Conservation (phyloP, 2,329 filamentous ascomycete genomes). For the Mycosphaerelloides madeirae region DNA sequence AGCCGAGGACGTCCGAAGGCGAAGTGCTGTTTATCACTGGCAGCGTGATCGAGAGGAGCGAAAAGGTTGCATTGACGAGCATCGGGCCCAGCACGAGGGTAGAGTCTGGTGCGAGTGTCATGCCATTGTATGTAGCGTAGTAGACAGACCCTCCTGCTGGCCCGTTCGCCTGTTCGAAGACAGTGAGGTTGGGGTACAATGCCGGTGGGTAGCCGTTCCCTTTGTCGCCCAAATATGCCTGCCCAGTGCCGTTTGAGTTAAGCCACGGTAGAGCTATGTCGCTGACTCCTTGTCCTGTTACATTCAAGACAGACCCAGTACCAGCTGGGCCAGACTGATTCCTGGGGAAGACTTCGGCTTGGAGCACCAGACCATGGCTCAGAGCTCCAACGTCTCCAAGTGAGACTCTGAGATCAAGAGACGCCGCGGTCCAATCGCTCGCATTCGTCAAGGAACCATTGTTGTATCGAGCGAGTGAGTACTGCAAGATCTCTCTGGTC, state of each 20-base stretch:
- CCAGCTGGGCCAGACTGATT: slow-evolving; percentile 55
- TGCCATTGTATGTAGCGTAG: slow-evolving; percentile 41
- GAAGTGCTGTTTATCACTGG: slow-evolving; percentile 67
- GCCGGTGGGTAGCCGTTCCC: slow-evolving; percentile 61
- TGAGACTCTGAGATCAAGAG: slow-evolving; percentile 64
- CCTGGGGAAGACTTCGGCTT: slow-evolving; percentile 66
- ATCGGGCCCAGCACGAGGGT: slow-evolving; percentile 72
- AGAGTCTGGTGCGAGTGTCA: slow-evolving; percentile 40
- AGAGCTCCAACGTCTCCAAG: slow-evolving; percentile 49
- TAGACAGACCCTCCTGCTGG: slow-evolving; percentile 27
- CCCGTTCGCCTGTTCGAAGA: slow-evolving; percentile 28
- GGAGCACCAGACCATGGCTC: slow-evolving; percentile 56
- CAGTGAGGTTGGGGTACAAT: slow-evolving; percentile 74
- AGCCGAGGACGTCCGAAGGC: slow-evolving; percentile 65
- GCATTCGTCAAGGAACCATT: slow-evolving; percentile 49
- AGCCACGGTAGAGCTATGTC: slow-evolving; percentile 59
- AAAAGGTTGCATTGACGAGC: slow-evolving; percentile 65
- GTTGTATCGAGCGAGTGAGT: slow-evolving; percentile 48
- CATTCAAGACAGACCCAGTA: slow-evolving; percentile 56
- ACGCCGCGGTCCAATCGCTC: slow-evolving; percentile 57
- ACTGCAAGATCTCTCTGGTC: slow-evolving; percentile 55
- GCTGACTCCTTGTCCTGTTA: slow-evolving; percentile 51
- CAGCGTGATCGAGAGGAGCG: slow-evolving; percentile 74
- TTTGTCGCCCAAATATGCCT: slow-evolving; percentile 57
- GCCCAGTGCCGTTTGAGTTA: slow-evolving; percentile 54